phyloP scores from a whole-genome alignment of 352 stramenopile genomes.

The Phytophthora rubi region DNA sequence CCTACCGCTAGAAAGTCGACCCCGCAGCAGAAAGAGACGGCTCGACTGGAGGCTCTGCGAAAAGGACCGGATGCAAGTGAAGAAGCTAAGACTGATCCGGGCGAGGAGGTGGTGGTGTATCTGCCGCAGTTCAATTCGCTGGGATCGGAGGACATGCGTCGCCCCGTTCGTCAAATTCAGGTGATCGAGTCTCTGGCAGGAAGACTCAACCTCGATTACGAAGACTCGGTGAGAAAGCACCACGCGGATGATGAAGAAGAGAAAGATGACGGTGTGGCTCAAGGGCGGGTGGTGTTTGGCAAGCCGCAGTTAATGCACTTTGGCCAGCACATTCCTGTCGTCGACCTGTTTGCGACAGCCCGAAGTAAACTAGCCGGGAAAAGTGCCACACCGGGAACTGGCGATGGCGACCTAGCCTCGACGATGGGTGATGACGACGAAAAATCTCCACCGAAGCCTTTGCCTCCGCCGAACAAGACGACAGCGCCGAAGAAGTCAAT shows the following conservation, averaged over 20 bases:
- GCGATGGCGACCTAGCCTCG: background rate
- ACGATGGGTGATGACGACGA: slow-evolving; percentile 12
- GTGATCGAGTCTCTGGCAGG: slow-evolving; percentile 61
- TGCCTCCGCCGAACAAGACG: slow-evolving; percentile 55
- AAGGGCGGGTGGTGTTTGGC: slow-evolving; percentile 54
- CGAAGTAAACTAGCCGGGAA: slow-evolving; percentile 45
- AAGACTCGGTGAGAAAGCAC: slow-evolving; percentile 53
- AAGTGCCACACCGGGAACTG: background rate
- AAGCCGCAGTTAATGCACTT: slow-evolving; percentile 59
- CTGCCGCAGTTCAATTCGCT: slow-evolving; percentile 70
- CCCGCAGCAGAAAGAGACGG: slow-evolving; percentile 34
- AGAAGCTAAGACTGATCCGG: slow-evolving; percentile 28
- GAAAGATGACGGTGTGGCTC: slow-evolving; percentile 28
- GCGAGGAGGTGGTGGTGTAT: slow-evolving; percentile 51
- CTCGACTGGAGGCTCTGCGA: slow-evolving; percentile 39
- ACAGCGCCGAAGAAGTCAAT: slow-evolving; percentile 60
- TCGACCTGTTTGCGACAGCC: slow-evolving; percentile 47
- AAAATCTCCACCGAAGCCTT: slow-evolving; percentile 20
- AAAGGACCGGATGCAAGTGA: slow-evolving; percentile 8
- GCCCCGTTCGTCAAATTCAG: slow-evolving; percentile 57
- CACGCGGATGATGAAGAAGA: slow-evolving; percentile 30
- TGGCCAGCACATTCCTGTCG: slow-evolving; percentile 37
- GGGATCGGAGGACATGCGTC: slow-evolving; percentile 60
- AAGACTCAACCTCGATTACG: slow-evolving; percentile 60
- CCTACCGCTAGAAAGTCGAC: slow-evolving; percentile 21